Base-by-base conservation (phyloP, 2,329 filamentous ascomycete species). In the Penicillium brasilianum region DNA sequence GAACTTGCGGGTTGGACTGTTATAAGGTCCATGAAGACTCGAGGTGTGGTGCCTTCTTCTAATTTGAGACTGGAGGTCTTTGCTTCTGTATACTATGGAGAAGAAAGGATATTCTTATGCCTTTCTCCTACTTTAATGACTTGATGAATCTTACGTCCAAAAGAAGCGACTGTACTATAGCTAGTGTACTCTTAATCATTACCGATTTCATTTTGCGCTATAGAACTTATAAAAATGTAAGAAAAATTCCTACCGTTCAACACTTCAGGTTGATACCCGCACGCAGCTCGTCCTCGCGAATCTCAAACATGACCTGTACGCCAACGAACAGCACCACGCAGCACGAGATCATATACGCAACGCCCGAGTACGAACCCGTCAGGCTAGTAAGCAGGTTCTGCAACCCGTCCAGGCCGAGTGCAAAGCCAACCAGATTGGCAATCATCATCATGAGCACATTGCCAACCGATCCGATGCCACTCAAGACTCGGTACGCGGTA, bases 381-480 rank as follows among this genome's bases (percentile, higher is more conserved):
- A 98, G 93, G 1, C 90, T 89, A 60, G 83, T 81, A 10, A 96
- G 75, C 53, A 98, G 87, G 32, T 85, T 90, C 76, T 90, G 86
- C 72, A 98, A 69, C 0, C 96, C 95, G 72, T 99, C 95, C 53
- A 97, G 67, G 0, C 96, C 96, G 13, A 99, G 85, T 0, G 94
- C 95, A 77, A 98, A 99, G 0, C 95, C 95, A 11, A 99, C 93
- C 18, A 99, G 80, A 74, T 99, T 99, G 16, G 94, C 95, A 48
- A 86, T 85, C 85, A 98, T 97, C 90, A 99, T 95, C 90, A 97
- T 93, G 51, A 98, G 79, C 25, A 96, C 85, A 69, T 97, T 97
- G 0, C 80, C 86, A 3, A 97, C 91, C 0, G 88, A 92, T 2
- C 94, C 95, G 16, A 91, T 76, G 6, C 90, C 91, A 75, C 90